A percentile compares a stretch with the other conserved stretches of the same genome.
Evolutionary conservation across 2,329 filamentous ascomycete genomes (phyloP).

Genomic region (Colletotrichum echinochloae): DNA sequence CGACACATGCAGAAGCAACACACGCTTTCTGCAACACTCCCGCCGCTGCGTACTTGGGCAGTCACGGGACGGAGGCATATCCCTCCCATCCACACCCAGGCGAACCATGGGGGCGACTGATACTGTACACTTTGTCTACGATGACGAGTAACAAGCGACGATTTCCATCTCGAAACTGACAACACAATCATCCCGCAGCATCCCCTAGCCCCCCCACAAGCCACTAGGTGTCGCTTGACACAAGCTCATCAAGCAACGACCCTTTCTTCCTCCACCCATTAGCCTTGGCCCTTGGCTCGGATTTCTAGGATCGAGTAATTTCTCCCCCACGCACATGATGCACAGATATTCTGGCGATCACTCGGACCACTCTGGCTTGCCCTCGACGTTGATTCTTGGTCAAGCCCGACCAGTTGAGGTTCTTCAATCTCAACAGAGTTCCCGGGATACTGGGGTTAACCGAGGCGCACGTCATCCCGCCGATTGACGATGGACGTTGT

Average conservation of each 20-base stretch:
- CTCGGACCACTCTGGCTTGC: conserved; percentile 29
- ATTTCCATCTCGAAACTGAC: conserved; percentile 31
- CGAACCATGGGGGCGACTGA: neutral
- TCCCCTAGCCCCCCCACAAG: conserved; percentile 38
- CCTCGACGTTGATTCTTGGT: conserved; percentile 6
- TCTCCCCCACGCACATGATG: conserved; percentile 9
- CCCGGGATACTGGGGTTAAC: conserved; percentile 39
- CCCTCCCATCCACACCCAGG: neutral
- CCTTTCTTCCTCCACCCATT: conserved; percentile 18
- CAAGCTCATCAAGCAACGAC: conserved; percentile 29
- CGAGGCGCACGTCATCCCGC: conserved; percentile 40
- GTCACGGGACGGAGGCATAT: conserved; percentile 9
- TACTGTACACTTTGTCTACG: neutral
- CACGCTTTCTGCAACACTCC: neutral
- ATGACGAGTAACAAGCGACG: conserved; percentile 4
- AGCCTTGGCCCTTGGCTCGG: conserved; percentile 3
- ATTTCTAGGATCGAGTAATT: conserved; percentile 26
- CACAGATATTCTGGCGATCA: conserved; percentile 31
- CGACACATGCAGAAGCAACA: neutral
- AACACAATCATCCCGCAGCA: conserved; percentile 34
- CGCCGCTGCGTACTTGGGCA: neutral
- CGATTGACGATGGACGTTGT: conserved; percentile 34
- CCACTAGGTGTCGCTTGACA: conserved; percentile 32
- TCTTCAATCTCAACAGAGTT: conserved; percentile 37
- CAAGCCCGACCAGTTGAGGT: conserved; percentile 26